Base-by-base conservation (phyloP, 2,329 filamentous ascomycete species). In the Sporothrix brunneoviolacea region DNA sequence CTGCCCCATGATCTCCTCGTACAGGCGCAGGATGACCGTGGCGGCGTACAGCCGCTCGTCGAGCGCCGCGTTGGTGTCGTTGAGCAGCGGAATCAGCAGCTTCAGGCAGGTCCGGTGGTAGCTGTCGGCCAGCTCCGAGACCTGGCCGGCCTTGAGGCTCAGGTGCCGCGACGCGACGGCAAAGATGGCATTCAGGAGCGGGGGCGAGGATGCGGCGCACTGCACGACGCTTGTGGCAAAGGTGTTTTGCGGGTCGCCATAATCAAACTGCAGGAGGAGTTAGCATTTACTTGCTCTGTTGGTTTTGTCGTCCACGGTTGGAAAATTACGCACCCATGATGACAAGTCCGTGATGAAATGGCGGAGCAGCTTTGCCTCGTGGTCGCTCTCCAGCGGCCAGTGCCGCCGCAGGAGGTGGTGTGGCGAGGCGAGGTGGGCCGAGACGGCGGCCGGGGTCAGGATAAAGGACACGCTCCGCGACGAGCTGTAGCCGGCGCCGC, bases 191-290 rank as follows among this genome's bases (percentile, higher is more conserved):
- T 44, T 36, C 4, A 45, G 48, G 4, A 51, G 35, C 3, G 48
- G 39, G 4, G 48, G 48, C 12, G 39, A 51, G 5, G 32, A 39
- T 2, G 32, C 48, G 2, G 48, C 48, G 15, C 48, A 38, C n/a
- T 51, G 48, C 4, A 22, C 48, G 13, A 51, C 48, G 19, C 39
- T 38, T 6, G 40, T 51, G 3, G 40, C 30, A 39, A 51, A 51
- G 5, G 48, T 44, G 9, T 39, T 45, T 35, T 46, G 30, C 4
- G 48, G 48, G 16, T 51, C 48, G 8, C 48, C 32, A 19, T 51
- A 51, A 24, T 51, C 48, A 19, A 51, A 50, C 48, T 49, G 30
- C n/a, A n/a, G n/a, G n/a, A n/a, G n/a, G n/a, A 16, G 28, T 43
- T 43, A 43, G 40, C 8, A 32, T 32, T 32, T 32, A 32, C 28